These are phyloP conservation scores for Xylaria bambusicola DNA, from an alignment of 495 filamentous ascomycete genomes.

Conservation along the genomic window DNA sequence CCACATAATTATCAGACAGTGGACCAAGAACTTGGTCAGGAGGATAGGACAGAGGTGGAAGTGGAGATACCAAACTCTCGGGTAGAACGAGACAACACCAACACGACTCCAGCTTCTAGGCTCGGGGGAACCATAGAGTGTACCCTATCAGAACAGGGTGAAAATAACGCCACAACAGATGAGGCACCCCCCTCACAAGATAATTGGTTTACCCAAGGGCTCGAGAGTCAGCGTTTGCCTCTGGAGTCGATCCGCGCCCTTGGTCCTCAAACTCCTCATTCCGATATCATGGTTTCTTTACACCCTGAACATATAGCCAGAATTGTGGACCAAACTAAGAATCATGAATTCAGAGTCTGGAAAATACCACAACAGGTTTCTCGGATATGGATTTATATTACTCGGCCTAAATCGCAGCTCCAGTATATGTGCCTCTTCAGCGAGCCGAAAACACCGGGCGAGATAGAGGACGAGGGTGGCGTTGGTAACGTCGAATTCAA, in stretches of 20 bases:
- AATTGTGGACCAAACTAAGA: conserved; percentile 42
- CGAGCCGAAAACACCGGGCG: conserved; percentile 39
- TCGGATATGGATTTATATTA: conserved; percentile 53
- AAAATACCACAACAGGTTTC: conserved; percentile 40
- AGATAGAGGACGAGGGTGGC: conserved; percentile 41
- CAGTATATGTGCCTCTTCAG: conserved; percentile 53
- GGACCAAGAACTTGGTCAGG: conserved; percentile 11
- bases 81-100: background rate
- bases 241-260: conserved; percentile 45
- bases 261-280: conserved; percentile 45
- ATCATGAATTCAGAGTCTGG: conserved; percentile 50
- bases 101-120: conserved; percentile 6
- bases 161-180: conserved; percentile 10
- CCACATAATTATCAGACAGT: background rate
- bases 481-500: conserved; percentile 54
- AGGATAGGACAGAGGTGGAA: conserved; percentile 7
- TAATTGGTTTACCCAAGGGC: conserved; percentile 42
- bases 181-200: conserved; percentile 22
- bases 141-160: conserved; percentile 14
- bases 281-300: conserved; percentile 51
- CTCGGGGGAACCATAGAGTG: conserved; percentile 12
- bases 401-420: conserved; percentile 39
- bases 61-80: background rate
- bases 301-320: conserved; percentile 38
- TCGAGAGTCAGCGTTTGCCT: conserved; percentile 54